Conservation (phyloP, 495 filamentous ascomycete genomes). For the Trichoderma asperelloides region DNA sequence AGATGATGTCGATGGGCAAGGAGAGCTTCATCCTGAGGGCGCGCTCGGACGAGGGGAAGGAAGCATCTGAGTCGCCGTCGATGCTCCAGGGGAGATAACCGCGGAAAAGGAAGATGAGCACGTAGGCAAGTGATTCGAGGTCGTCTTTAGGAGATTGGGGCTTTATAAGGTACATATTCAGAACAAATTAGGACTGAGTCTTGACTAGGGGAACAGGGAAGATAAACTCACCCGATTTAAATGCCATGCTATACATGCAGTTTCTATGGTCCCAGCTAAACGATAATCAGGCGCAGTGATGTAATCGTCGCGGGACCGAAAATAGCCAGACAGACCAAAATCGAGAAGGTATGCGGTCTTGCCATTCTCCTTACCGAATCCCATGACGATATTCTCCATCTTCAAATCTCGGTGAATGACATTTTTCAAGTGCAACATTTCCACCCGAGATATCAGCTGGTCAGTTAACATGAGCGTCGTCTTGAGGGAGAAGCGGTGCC, state of each 20-base stretch:
- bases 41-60: constrained; percentile 6
- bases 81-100: constrained; percentile 32
- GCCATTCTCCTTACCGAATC: constrained; percentile 19
- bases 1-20: constrained; percentile 18
- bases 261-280: constrained; percentile 13
- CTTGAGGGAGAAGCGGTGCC: constrained; percentile 29
- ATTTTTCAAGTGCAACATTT: constrained; percentile 27
- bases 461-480: constrained; percentile 31
- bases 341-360: constrained; percentile 27
- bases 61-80: constrained; percentile 14
- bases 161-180: constrained; percentile 17
- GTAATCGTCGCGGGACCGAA: constrained; percentile 9
- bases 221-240: constrained; percentile 20
- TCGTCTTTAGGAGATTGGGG: constrained; percentile 29
- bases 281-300: constrained; percentile 1
- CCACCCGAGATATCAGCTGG: constrained; percentile 24
- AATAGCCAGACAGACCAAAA: constrained; percentile 22
- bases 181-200: constrained; percentile 9
- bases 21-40: constrained; percentile 19
- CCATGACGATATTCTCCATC: constrained; percentile 29
- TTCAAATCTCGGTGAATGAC: constrained; percentile 31
- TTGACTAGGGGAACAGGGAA: neutral
- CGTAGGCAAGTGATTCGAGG: constrained; percentile 34
- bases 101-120: constrained; percentile 28
- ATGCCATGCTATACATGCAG: constrained; percentile 27